Evolutionary conservation across 495 filamentous ascomycete species (phyloP), one percentile per base, ranked within the genome.

Genomic region (Hamigera avellanea): DNA sequence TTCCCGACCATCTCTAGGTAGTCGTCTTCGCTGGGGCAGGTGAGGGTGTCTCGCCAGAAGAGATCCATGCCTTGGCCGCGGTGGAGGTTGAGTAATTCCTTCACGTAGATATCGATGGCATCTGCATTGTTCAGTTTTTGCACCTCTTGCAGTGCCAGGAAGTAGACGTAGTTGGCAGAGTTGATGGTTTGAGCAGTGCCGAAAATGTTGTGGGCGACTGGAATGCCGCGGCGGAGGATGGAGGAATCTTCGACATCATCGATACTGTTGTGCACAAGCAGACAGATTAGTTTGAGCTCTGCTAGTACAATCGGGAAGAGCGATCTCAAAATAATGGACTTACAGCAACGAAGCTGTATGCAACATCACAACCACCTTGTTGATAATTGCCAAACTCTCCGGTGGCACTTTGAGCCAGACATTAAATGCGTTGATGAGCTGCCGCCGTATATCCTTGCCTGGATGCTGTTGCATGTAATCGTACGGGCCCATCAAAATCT

Each of bases 1-100:
- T 96, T 96, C 45, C 79, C 78, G 28, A 98, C 93, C 91, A 98
- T 98, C 57, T 96, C 89, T 12, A 98, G 73, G 61, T 98, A 98
- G 52, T 96, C 89, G 42, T 94, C 86, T 61, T 96, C 89, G 31
- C 75, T 86, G 18, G 91, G 91, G 55, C 87, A 95, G 19, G 79
- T 94, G 33, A 95, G 67, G 5, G 84, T 86, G 61, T 96, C 91
- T 9, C 91, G 73, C 91, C 91, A 99, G 67, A 83, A 95, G 35
- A 99, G 72, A 50, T 99, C 91, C 83, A 96, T 93, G 26, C 91
- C 91, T 51, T 99, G 91, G 8, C 91, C 91, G 21, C 88, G 74
- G 61, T 98, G 93, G 14, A 98, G 76, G 56, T 98, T 94, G 26
- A 95, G 56, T 16, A 96, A 66, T 56, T 99, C 91, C 36, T 94